Base-by-base conservation (phyloP, 139 green algal species). In the Asterochloris erici region DNA sequence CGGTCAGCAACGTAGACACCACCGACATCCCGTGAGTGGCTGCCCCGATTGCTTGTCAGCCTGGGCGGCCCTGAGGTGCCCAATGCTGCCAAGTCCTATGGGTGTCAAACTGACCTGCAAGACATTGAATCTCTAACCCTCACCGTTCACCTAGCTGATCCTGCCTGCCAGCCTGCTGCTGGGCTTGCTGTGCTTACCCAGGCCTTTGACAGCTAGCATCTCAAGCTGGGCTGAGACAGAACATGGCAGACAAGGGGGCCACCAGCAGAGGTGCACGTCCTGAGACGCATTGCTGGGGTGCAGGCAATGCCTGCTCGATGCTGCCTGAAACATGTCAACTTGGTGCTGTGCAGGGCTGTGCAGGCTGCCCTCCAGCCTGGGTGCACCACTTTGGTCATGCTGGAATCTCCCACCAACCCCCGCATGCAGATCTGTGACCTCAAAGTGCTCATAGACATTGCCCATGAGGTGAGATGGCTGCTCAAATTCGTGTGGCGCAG, bases 361-460 rank as follows among this genome's bases (percentile, higher is more conserved):
- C 28, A 74, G 15, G 81, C 71, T 2, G 93, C 89, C 66, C 90
- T 97, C 60, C 79, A 88, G 17, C 91, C 91, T 17, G 94, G 92
- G 27, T 88, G 91, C 81, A 98, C 95, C 63, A 92, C 92, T 83
- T 90, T 99, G 73, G 91, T 99, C 9, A 95, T 99, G 84, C 86
- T 99, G 71, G 97, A 99, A 90, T 95, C 90, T 0, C 97, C 97
- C n/a, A 99, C 97, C 74, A 99, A 99, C 87, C 97, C 97, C 24
- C 94, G 96, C 79, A 95, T 99, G 93, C 92, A 97, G 87, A 90
- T 99, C 63, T 98, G 91, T 87, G 97, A 99, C 92, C 95, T 99
- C 66, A 47, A 74, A 12, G 90, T 89, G 11, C 92, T 98, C 38
- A 89, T 75, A 24, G 60, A 84, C 12, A 87, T 95, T 11, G 95